These are phyloP conservation scores for Calcarisporium arbuscula DNA, from an alignment of 2,329 filamentous ascomycete genomes.

Conservation along the genomic window DNA sequence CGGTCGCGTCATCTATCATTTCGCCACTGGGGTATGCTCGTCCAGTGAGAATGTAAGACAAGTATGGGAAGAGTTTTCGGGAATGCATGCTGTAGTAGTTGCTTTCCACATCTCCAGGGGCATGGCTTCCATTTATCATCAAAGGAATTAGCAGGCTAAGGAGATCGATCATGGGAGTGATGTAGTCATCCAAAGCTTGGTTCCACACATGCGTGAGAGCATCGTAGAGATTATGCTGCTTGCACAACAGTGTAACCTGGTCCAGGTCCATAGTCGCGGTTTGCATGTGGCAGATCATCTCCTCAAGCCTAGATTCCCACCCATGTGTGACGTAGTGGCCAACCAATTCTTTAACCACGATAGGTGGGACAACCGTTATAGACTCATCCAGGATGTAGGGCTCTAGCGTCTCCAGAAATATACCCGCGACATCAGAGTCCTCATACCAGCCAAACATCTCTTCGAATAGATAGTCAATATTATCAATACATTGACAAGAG, in stretches of 20 bases:
- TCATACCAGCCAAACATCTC: constrained; percentile 89
- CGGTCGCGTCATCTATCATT: constrained; percentile 63
- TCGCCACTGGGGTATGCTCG: constrained; percentile 87
- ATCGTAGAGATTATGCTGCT: constrained; percentile 87
- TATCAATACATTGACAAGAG: constrained; percentile 71
- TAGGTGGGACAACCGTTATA: constrained; percentile 70
- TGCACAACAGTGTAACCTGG: constrained; percentile 84
- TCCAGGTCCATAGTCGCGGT: constrained; percentile 90
- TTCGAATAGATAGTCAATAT: constrained; percentile 82
- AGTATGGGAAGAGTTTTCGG: constrained; percentile 88
- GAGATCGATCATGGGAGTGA: constrained; percentile 83
- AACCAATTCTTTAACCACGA: constrained; percentile 80
- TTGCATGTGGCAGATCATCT: constrained; percentile 90
- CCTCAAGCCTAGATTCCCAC: constrained; percentile 74
- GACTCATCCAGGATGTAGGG: constrained; percentile 76
- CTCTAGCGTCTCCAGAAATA: constrained; percentile 86
- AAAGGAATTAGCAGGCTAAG: constrained; percentile 59
- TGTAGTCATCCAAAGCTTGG: constrained; percentile 78
- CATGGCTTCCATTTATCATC: constrained; percentile 49
- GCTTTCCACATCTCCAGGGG: constrained; percentile 49
- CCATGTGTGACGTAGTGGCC: constrained; percentile 71
- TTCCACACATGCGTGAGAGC: constrained; percentile 98
- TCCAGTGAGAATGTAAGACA: constrained; percentile 86
- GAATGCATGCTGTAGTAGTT: constrained; percentile 64
- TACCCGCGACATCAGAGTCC: constrained; percentile 61